Evolutionary conservation across 2,329 filamentous ascomycete species (phyloP), one percentile per base, ranked within the genome.

Genomic region (Fusarium sp.): DNA sequence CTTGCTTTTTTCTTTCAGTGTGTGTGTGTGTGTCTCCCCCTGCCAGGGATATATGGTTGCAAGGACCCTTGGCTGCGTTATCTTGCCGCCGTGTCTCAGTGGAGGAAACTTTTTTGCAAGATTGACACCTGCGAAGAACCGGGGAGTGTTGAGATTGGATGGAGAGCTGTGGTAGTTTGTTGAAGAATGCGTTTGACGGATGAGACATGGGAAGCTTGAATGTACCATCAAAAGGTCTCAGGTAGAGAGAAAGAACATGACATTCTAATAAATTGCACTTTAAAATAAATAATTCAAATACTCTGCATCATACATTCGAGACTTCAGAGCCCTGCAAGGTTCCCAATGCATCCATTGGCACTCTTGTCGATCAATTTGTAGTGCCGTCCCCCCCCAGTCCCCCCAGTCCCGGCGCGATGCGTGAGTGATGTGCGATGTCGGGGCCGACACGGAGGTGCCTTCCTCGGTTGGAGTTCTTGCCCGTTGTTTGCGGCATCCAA

Each of bases 71-170:
- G 52, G 29, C 50, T 37, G 58, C 62, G 59, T 69, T 75, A 65
- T 67, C 60, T 54, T 67, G 69, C 69, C 65, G 69, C 69, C 65
- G 65, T 73, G 69, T 75, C 72, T 73, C 62, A 67, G 56, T 58
- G 29, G 52, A 58, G 37, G 35, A 41, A 75, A 69, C 68, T 66
- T 52, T 65, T 72, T 72, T 66, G 61, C 43, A 61, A 48, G 56
- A 50, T 45, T 52, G 70, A 74, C 71, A 66, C 59, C 71, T 72
- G 58, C 33, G 50, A 67, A 50, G 41, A 35, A 35, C 6, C 27
- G 20, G 24, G 45, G 48, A 52, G 48, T 31, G 48, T 31, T 52
- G 48, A 52, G 48, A 52, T 50, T 50, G 45, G 45, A 50, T 50
- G 45, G 45, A 16, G 59, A 45, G 45, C 69, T 48, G 37, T 39